Evolutionary conservation across 345 rosid genomes (phyloP), one percentile per base, ranked within the genome.

Genomic region (Arabis hirsuta): DNA sequence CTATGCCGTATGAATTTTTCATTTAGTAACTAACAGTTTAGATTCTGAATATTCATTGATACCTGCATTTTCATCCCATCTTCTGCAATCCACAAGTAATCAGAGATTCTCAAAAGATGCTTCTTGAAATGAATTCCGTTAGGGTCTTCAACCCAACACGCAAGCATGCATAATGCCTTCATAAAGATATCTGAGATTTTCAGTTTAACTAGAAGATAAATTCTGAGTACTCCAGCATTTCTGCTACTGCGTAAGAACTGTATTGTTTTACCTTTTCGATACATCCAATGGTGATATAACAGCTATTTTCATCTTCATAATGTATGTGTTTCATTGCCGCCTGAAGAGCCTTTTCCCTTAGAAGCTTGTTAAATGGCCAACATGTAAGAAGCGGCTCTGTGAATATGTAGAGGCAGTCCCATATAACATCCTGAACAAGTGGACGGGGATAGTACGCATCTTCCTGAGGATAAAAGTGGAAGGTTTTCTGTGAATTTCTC

Each of bases 41-140:
- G 46, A 47, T 56, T 55, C 46, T 22, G 43, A 38, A 57, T 45
- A 44, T 59, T 31, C 38, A 61, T 65, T 47, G 47, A 41, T 39
- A 67, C 74, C 89, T 88, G 93, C 90, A 89, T 81, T 81, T 91
- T 94, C 86, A 94, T 88, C 76, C 97, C 98, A 80, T 94, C 98
- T 79, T 94, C 97, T 48, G 90, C 97, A 62, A 91, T 78, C 98
- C 96, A 94, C 47, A 89, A 55, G 69, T 85, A 94, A 76, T 94
- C 98, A 0, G 91, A 74, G 26, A 91, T 69, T 76, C 97, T 82
- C 34, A 95, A 58, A 20, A 93, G 87, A 74, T 94, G 98, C 58
- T 89, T 89, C 82, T 89, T 88, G 79, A 87, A 80, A 68, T 76
- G 73, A 67, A 78, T 78, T 3, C 90, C 86, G 43, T 85, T 65